A percentile compares a stretch with the other conserved stretches of the same genome.
phyloP scores from a whole-genome alignment of 2,329 filamentous ascomycete species.

The Colletotrichum sp. region DNA sequence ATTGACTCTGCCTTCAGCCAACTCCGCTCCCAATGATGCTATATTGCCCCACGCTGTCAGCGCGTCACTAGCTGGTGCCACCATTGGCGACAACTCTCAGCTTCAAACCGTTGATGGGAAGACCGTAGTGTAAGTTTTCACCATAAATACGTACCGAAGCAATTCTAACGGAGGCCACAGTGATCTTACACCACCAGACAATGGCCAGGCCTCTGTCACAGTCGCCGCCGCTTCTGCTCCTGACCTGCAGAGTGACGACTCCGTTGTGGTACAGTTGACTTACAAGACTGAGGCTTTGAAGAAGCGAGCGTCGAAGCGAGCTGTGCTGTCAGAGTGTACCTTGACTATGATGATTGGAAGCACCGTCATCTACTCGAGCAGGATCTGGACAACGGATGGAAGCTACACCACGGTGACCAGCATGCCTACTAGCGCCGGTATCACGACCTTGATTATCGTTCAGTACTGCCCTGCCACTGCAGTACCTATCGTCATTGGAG shows the following conservation, averaged over 20 bases:
- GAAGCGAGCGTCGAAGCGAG: background rate
- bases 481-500: background rate
- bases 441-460: background rate
- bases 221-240: background rate
- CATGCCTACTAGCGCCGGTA: background rate
- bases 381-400: slow-evolving; percentile 5
- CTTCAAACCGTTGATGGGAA: background rate
- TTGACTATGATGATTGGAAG: background rate
- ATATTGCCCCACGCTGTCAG: background rate
- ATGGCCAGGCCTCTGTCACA: background rate
- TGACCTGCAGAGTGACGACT: background rate
- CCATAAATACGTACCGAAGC: fast-evolving
- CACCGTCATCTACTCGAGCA: background rate
- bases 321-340: background rate
- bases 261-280: background rate
- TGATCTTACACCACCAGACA: background rate
- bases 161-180: background rate
- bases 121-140: background rate
- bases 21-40: background rate
- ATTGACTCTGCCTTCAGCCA: background rate
- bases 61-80: background rate
- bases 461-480: background rate
- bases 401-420: slow-evolving; percentile 8
- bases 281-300: background rate
- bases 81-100: background rate